Evolutionary conservation across 805 yeast genomes (phyloP), one percentile per base, ranked within the genome.

Genomic region (Starmerella geochares): DNA sequence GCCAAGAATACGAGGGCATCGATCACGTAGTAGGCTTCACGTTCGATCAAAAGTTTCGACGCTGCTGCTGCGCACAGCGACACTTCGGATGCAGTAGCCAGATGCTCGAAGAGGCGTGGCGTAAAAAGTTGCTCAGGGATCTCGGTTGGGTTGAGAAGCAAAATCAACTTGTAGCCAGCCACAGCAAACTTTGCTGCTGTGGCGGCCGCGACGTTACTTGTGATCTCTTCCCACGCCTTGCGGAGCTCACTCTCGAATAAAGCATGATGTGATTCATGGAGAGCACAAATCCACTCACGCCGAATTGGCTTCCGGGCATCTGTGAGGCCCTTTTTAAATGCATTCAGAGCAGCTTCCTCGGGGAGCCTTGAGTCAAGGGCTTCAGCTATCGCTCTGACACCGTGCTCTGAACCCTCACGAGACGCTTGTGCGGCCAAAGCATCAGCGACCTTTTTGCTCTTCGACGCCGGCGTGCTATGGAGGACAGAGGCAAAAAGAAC

Each of bases 401-500:
- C 77, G 1, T 55, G 16, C 60, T 90, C 97, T 58, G 86, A 85
- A 41, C 79, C 76, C 59, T 90, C 97, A 57, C 84, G 87, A 0
- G 75, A 47, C 3, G 82, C 69, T n/a, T 79, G 66, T 2, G 81
- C 71, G 1, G 72, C 54, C 31, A 86, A 60, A 0, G 66, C 71
- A 1, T 66, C 59, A 2, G 75, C 62, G 3, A 81, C 65, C 3
- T 35, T 21, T 6, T 21, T 19, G 5, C 33, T n/a, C 2, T 17
- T 23, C 2, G 32, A 19, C 6, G 29, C 23, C 1, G 53, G 54
- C 0, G 60, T 54, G n/a, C 58, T 50, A 0, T 62, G 47, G 11
- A 86, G 61, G 2, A 76, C 64, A 14, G 67, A 63, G 1, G 79
- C 76, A 47, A 76, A 73, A 1, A 77, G 59, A 0, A 69, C 65